Conservation (phyloP, 805 yeast species). For the Zygoascus bituminiphila region DNA sequence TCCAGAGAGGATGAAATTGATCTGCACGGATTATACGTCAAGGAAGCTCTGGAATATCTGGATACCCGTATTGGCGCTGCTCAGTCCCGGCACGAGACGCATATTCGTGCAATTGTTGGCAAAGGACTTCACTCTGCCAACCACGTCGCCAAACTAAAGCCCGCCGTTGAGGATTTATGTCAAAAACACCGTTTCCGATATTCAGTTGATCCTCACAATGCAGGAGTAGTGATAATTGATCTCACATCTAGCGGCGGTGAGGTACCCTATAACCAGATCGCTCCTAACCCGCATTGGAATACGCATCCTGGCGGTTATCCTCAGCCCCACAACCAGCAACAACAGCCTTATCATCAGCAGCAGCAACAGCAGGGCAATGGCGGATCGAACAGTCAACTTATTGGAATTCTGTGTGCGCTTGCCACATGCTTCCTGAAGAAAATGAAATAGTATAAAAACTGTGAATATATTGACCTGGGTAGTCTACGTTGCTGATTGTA, state of each 20-base stretch:
- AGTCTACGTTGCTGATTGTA: no score
- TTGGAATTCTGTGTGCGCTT: background rate
- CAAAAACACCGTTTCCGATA: slow-evolving; percentile 52
- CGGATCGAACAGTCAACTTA: background rate
- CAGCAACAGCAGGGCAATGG: background rate
- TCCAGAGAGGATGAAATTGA: slow-evolving; percentile 83
- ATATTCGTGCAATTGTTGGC: slow-evolving; percentile 79
- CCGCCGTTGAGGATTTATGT: slow-evolving; percentile 79
- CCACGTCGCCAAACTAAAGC: slow-evolving; percentile 81
- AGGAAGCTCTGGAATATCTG: slow-evolving; percentile 74
- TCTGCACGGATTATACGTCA: slow-evolving; percentile 83
- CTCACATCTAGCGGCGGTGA: slow-evolving; percentile 38
- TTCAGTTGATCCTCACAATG: slow-evolving; percentile 58
- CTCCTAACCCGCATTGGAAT: slow-evolving; percentile 13
- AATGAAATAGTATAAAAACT: background rate
- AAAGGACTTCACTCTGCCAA: slow-evolving; percentile 79
- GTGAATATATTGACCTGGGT: no score
- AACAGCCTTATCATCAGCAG: slow-evolving; percentile 7
- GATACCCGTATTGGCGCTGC: slow-evolving; percentile 67
- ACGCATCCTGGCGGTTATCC: slow-evolving; percentile 12
- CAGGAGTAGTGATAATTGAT: slow-evolving; percentile 74
- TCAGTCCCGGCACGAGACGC: slow-evolving; percentile 46
- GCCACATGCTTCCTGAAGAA: background rate
- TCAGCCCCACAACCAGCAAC: slow-evolving; percentile 14
- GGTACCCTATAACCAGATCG: slow-evolving; percentile 22